Evolutionary conservation across 192 early-diverging fungal genomes (phyloP).

Genomic region (Piromyces sp.): DNA sequence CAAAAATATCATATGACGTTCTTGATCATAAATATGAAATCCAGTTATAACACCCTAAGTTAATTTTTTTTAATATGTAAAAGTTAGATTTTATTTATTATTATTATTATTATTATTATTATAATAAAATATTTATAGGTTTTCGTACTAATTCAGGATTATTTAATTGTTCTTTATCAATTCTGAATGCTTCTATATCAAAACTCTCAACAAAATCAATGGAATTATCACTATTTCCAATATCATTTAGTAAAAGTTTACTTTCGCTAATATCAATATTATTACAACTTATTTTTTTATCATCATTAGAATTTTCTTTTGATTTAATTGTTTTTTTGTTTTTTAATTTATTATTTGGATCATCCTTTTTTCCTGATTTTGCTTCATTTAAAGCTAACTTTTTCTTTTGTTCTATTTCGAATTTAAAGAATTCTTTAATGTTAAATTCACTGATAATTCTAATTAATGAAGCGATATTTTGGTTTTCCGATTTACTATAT

Average conservation of each 20-base stretch:
- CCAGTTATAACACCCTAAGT: not conserved
- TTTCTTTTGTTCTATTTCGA: not conserved
- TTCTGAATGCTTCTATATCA: not conserved
- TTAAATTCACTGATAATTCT: not conserved
- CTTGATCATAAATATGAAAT: not conserved
- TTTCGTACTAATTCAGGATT: not conserved
- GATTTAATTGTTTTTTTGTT: not conserved
- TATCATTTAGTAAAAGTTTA: too few species aligned
- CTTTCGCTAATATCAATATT: too few species aligned
- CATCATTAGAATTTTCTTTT: not conserved
- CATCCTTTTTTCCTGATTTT: not conserved
- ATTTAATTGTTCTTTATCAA: not conserved
- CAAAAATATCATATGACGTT: not conserved
- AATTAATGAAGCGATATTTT: not conserved
- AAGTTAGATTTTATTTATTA: too few species aligned
- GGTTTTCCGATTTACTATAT: not conserved
- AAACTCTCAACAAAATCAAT: not conserved
- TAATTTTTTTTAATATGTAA: too few species aligned
- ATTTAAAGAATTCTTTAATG: not conserved
- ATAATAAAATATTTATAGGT: too few species aligned
- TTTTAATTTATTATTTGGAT: too few species aligned
- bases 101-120: too few species aligned
- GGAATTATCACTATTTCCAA: not conserved
- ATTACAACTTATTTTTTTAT: not conserved
- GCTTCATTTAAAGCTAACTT: not conserved